A percentile compares a stretch with the other conserved stretches of the same genome.
Conservation (phyloP, 768 basidiomycete species). For the Lactarius pseudohatsudake region DNA sequence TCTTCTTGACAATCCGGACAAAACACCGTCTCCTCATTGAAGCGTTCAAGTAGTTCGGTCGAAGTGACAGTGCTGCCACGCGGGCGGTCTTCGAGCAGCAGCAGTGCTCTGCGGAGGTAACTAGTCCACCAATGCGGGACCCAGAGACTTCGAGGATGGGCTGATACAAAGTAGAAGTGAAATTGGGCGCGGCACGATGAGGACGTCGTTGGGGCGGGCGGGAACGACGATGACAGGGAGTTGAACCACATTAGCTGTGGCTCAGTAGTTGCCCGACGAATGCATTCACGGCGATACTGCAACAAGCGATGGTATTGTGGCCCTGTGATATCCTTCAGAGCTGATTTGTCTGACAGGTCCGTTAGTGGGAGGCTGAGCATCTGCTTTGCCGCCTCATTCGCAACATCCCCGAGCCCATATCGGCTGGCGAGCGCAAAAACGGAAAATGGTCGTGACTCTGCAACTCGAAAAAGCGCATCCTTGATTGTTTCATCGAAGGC, state of each 20-base stretch:
- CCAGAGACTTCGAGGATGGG: slow-evolving; percentile 24
- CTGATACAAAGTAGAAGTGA: slow-evolving; percentile 25
- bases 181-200: slow-evolving; percentile 23
- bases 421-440: slow-evolving; percentile 26
- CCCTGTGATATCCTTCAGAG: slow-evolving; percentile 21
- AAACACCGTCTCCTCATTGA: slow-evolving; percentile 3
- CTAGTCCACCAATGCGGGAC: slow-evolving; percentile 27
- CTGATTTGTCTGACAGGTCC: background rate
- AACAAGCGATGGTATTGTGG: slow-evolving; percentile 19
- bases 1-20: slow-evolving; percentile 26
- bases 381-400: slow-evolving; percentile 24
- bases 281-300: slow-evolving; percentile 24
- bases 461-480: slow-evolving; percentile 17
- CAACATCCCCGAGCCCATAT: slow-evolving; percentile 23
- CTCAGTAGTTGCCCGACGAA: slow-evolving; percentile 15
- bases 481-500: slow-evolving; percentile 19
- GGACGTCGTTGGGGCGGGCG: slow-evolving; percentile 17
- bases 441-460: slow-evolving; percentile 17
- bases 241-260: slow-evolving; percentile 25
- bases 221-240: slow-evolving; percentile 15
- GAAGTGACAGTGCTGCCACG: slow-evolving; percentile 22
- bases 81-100: slow-evolving; percentile 21
- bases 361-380: slow-evolving; percentile 13
- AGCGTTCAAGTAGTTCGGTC: slow-evolving; percentile 18
- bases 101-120: slow-evolving; percentile 21